A percentile compares a stretch with the other conserved stretches of the same genome.
These are phyloP conservation scores for Acidomyces sp. DNA, from an alignment of 495 filamentous ascomycete genomes.

Conservation along the genomic window DNA sequence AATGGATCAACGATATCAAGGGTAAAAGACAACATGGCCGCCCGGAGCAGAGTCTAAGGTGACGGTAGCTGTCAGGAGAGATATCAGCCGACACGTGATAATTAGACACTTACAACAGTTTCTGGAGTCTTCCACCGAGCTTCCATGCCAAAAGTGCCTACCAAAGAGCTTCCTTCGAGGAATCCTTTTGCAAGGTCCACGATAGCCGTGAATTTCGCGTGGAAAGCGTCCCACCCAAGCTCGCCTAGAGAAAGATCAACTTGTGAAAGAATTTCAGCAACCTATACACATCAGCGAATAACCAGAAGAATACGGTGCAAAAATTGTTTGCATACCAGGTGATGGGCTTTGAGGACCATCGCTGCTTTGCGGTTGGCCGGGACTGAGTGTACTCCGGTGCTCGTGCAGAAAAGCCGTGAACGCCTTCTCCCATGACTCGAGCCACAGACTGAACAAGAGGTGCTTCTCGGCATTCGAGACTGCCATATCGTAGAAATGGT, in stretches of 20 bases:
- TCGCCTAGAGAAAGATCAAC: constrained; percentile 9
- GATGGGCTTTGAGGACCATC: constrained; percentile 14
- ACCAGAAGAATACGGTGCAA: no score
- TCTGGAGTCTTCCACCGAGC: constrained; percentile 12
- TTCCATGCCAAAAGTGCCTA: constrained; percentile 7
- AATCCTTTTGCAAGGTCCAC: constrained; percentile 7
- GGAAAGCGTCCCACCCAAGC: constrained; percentile 13
- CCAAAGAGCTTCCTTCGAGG: constrained; percentile 4
- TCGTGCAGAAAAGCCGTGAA: constrained; percentile 6
- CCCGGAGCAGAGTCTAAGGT: constrained; percentile 5
- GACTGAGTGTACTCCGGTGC: background rate
- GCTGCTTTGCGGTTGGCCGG: constrained; percentile 5
- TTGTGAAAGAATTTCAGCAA: constrained; percentile 10
- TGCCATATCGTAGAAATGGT: constrained; percentile 14
- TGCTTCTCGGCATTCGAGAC: constrained; percentile 14
- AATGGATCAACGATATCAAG: constrained; percentile 13
- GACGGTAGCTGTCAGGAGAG: no score
- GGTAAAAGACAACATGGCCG: constrained; percentile 9
- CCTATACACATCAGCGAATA: no score
- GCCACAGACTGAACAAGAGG: constrained; percentile 8
- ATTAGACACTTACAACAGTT: background rate
- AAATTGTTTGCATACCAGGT: no score
- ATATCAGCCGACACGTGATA: no score
- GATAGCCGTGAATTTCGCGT: constrained; percentile 4
- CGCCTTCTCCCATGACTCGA: constrained; percentile 10